Base-by-base conservation (phyloP, 2,329 filamentous ascomycete species). In the Allantophomopsis lycopodina region DNA sequence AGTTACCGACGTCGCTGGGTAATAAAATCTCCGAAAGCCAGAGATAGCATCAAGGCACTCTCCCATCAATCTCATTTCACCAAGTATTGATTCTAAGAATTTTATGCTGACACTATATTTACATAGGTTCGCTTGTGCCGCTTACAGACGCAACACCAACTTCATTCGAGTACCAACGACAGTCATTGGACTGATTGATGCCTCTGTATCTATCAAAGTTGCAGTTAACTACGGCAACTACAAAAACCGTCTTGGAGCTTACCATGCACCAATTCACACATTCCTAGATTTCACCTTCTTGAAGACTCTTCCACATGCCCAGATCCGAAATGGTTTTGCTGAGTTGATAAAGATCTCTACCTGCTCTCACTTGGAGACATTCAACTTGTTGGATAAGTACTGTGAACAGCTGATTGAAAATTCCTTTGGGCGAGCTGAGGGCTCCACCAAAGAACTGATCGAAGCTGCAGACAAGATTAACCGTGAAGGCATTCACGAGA, bases 321-420 rank as follows among this genome's bases (percentile, higher is more conserved):
- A 84, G 55, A 77, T 84, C 52, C 68, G 79, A 41, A 83, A 84
- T 44, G 79, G 79, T 0, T 83, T 84, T 46, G 79, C 79, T 15
- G 80, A 84, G 61, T 56, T 84, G 47, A 83, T 84, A 63, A 84
- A 84, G 62, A 84, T 84, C 47, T 80, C 77, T 0, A 79, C 76
- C 2, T 83, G 79, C 52, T 75, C 76, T 12, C 76, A 83, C 60
- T 72, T 52, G 16, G 60, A 67, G 14, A 82, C 79, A 0, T 83
- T 82, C 51, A 65, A 83, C 44, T 56, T 83, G 35, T 65, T 84
- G 6, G 78, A 84, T 56, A 68, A 74, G 50, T 77, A 75, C 58
- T 83, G 78, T 50, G 79, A 83, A 63, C 61, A 76, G 49, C 57
- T 84, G 15, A 83, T 84, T 48, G 57, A 63, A 15, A 73, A 73